These are phyloP conservation scores for Vanrija pseudolonga DNA, from an alignment of 1,284 basidiomycete genomes.

Conservation along the genomic window DNA sequence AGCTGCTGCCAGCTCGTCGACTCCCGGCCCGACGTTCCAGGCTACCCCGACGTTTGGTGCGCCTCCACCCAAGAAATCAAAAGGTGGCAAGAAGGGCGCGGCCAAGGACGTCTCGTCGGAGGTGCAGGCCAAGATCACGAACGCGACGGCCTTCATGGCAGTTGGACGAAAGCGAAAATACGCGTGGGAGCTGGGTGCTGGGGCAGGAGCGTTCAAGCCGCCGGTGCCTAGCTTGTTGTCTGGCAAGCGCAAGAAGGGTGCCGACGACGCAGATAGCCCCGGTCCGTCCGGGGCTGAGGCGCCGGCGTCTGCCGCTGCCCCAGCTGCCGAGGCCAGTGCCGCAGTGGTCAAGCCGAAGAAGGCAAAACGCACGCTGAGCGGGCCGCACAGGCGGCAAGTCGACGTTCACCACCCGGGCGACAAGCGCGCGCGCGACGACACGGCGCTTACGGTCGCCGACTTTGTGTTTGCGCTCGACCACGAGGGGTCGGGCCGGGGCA, in stretches of 20 bases:
- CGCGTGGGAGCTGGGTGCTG: slow-evolving; percentile 34
- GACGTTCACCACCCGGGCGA: slow-evolving; percentile 14
- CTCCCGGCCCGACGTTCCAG: slow-evolving; percentile 10
- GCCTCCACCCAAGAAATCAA: slow-evolving; percentile 6
- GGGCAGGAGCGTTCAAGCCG: slow-evolving; percentile 10
- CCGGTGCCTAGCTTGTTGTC: slow-evolving; percentile 9
- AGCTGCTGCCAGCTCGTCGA: neutral
- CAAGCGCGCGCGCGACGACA: slow-evolving; percentile 30
- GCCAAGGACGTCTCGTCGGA: slow-evolving; percentile 30
- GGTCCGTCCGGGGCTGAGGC: neutral
- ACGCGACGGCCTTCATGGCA: slow-evolving; percentile 28
- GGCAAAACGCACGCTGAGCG: slow-evolving; percentile 9
- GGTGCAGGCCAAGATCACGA: slow-evolving; percentile 39
- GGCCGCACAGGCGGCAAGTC: slow-evolving; percentile 11
- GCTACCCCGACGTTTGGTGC: slow-evolving; percentile 19
- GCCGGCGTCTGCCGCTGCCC: neutral
- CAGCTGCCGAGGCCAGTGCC: neutral
- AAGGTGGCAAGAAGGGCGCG: slow-evolving; percentile 14
- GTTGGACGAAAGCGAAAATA: slow-evolving; percentile 31
- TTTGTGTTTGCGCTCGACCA: slow-evolving; percentile 42
- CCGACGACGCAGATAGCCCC: neutral
- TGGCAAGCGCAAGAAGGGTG: slow-evolving; percentile 24
- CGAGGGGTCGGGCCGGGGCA: slow-evolving; percentile 28
- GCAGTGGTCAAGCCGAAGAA: slow-evolving; percentile 18
- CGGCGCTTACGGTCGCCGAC: slow-evolving; percentile 36